These are phyloP conservation scores for Rutstroemia sp. DNA, from an alignment of 2,329 filamentous ascomycete species.

Conservation along the genomic window DNA sequence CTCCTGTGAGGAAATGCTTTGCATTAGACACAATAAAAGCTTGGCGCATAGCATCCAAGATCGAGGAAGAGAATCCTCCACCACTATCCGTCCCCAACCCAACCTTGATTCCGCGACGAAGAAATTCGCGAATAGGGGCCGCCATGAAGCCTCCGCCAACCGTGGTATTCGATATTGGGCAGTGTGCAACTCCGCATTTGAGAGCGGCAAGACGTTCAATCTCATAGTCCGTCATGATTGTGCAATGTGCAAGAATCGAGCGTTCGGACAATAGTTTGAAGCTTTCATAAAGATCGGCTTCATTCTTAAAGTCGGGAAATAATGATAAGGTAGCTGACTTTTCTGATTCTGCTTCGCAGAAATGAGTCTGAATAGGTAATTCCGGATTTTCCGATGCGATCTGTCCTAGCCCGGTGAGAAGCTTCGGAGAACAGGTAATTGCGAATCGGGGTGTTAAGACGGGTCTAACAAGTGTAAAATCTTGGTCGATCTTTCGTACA, in stretches of 20 bases:
- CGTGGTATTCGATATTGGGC: conserved; percentile 57
- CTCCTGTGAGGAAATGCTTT: conserved; percentile 35
- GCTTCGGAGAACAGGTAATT: conserved; percentile 42
- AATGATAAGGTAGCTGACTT: conserved; percentile 45
- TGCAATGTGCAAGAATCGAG: conserved; percentile 61
- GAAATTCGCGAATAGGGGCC: conserved; percentile 50
- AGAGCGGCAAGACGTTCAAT: conserved; percentile 38
- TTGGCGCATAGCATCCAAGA: conserved; percentile 51
- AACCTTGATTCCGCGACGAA: conserved; percentile 53
- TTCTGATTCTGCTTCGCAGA: conserved; percentile 57
- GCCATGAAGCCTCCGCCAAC: conserved; percentile 56
- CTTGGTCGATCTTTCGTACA: conserved; percentile 40
- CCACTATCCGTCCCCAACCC: conserved; percentile 59
- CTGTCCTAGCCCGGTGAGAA: conserved; percentile 48
- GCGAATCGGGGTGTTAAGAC: conserved; percentile 28
- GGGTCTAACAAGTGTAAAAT: conserved; percentile 44
- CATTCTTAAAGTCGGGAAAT: conserved; percentile 48
- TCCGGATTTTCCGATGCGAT: conserved; percentile 41
- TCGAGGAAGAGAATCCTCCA: conserved; percentile 53
- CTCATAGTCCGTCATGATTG: conserved; percentile 51
- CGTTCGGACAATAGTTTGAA: conserved; percentile 46
- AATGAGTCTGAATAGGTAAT: conserved; percentile 58
- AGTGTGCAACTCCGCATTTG: conserved; percentile 54
- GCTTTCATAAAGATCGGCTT: conserved; percentile 51
- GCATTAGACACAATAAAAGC: conserved; percentile 44